Percentiles rank a stretch among this genome's conserved stretches.
phyloP scores from a whole-genome alignment of 129 eudicot genomes.

The Lactuca sativa region DNA sequence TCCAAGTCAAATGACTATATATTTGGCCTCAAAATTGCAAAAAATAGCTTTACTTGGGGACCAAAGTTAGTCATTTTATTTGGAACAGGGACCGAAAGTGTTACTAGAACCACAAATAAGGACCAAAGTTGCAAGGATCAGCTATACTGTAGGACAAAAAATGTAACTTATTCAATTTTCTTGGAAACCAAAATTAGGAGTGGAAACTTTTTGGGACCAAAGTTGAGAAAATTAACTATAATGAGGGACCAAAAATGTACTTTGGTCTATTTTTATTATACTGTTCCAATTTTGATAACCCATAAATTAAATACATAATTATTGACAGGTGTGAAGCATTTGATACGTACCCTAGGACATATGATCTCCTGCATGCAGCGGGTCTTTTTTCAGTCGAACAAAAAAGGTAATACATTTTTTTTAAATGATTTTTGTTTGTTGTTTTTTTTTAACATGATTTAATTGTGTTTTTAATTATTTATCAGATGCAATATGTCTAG shows the following conservation, averaged over 20 bases:
- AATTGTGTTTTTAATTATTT: conserved; percentile 10
- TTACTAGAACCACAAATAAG: no score
- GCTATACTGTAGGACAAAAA: background rate
- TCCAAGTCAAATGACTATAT: no score
- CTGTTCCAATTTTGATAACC: no score
- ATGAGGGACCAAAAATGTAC: no score
- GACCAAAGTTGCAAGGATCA: no score
- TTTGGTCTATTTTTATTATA: no score
- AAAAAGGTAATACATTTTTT: conserved; percentile 54
- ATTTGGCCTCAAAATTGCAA: background rate
- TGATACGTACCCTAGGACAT: conserved; percentile 96
- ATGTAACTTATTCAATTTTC: background rate
- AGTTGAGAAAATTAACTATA: no score
- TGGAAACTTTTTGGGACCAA: no score
- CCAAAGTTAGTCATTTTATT: background rate
- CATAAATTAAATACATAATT: background rate
- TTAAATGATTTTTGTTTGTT: background rate
- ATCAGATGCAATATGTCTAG: conserved; percentile 76
- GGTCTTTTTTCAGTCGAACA: conserved; percentile 81
- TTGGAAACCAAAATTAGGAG: no score
- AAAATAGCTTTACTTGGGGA: background rate
- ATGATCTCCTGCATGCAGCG: conserved; percentile 88
- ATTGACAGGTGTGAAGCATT: conserved; percentile 88
- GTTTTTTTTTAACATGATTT: background rate
- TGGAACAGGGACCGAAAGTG: no score